A percentile compares a stretch with the other conserved stretches of the same genome.
These are phyloP conservation scores for Venturia oleaginea DNA, from an alignment of 2,329 filamentous ascomycete genomes.

Conservation along the genomic window DNA sequence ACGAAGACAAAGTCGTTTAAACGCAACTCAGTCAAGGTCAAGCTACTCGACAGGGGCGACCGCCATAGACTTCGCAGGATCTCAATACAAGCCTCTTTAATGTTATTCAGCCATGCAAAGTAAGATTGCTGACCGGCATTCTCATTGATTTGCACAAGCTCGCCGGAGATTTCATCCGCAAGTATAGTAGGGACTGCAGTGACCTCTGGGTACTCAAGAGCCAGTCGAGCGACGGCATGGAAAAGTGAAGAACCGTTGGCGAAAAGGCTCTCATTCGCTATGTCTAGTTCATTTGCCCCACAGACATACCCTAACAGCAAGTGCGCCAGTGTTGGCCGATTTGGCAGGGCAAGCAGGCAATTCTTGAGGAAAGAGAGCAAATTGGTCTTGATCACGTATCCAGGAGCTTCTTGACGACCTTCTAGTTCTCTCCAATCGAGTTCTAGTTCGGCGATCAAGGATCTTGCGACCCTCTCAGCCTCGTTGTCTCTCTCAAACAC, in stretches of 20 bases:
- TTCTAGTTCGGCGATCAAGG: constrained; percentile 60
- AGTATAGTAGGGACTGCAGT: constrained; percentile 30
- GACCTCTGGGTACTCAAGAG: constrained; percentile 58
- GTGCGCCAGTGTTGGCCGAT: constrained; percentile 81
- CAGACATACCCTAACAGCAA: constrained; percentile 82
- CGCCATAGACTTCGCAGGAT: constrained; percentile 77
- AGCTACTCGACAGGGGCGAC: constrained; percentile 64
- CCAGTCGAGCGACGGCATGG: constrained; percentile 67
- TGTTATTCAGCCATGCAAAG: constrained; percentile 32
- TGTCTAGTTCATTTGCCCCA: constrained; percentile 53
- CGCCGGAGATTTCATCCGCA: neutral
- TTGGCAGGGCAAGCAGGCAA: constrained; percentile 65
- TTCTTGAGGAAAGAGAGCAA: constrained; percentile 79
- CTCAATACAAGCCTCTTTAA: constrained; percentile 38
- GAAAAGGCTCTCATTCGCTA: constrained; percentile 63
- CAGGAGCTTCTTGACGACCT: constrained; percentile 57
- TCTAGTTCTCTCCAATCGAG: constrained; percentile 61
- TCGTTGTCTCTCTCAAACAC: constrained; percentile 77
- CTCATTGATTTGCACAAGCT: neutral
- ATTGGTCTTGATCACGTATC: constrained; percentile 73
- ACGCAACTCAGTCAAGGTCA: constrained; percentile 72
- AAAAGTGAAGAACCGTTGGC: constrained; percentile 67
- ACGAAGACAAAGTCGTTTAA: constrained; percentile 71
- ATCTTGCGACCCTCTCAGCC: constrained; percentile 67
- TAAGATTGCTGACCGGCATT: constrained; percentile 19